Evolutionary conservation across 1,284 basidiomycete genomes (phyloP).

Genomic region (Sporisorium reilianum): DNA sequence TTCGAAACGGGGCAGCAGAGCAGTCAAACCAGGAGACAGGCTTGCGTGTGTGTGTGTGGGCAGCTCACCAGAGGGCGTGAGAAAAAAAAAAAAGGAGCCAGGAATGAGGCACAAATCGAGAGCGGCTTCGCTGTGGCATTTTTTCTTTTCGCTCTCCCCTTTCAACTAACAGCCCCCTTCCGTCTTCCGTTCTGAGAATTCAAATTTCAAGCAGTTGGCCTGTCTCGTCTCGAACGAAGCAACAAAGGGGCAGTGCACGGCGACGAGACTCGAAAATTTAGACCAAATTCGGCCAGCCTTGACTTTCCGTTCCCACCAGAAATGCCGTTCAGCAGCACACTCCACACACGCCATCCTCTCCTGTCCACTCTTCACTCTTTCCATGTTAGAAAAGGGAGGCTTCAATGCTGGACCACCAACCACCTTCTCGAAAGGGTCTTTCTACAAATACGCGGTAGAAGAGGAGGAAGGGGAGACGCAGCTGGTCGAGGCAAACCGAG

Average conservation of each 20-base stretch:
- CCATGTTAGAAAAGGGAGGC: neutral
- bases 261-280: constrained; percentile 4
- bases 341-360: constrained; percentile 1
- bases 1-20: constrained; percentile 13
- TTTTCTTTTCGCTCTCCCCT: neutral
- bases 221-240: neutral
- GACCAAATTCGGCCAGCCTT: neutral
- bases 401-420: too few species aligned
- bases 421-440: too few species aligned
- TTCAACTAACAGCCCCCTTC: neutral
- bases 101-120: constrained; percentile 20
- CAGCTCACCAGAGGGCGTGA: constrained; percentile 6
- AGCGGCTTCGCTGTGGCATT: constrained; percentile 9
- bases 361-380: neutral
- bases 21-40: constrained; percentile 20
- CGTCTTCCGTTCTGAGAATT: neutral
- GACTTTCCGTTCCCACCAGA: neutral
- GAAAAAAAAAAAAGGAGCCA: constrained; percentile 8
- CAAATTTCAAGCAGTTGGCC: constrained; percentile 1
- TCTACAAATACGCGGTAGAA: neutral
- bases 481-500: neutral
- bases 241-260: constrained; percentile 4
- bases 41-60: constrained; percentile 8
- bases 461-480: neutral
- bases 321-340: constrained; percentile 5